Evolutionary conservation across 2,329 filamentous ascomycete genomes (phyloP).

Genomic region (Trichoderma harzianum): DNA sequence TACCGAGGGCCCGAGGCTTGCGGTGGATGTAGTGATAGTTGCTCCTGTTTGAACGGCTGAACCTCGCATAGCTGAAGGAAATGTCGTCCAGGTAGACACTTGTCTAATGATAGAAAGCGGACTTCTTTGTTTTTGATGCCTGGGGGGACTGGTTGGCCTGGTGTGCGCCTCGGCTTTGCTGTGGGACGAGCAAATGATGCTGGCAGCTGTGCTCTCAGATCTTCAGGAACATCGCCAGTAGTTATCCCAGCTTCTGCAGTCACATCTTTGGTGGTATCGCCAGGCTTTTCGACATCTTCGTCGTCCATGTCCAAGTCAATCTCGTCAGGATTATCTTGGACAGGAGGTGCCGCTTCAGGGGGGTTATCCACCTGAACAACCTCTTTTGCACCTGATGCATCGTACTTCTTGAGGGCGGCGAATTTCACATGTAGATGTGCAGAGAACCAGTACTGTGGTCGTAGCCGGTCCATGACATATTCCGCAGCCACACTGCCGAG

Average conservation of each 20-base stretch:
- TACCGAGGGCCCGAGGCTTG: slow-evolving; percentile 41
- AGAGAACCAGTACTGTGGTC: slow-evolving; percentile 86
- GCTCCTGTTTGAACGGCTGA: slow-evolving; percentile 41
- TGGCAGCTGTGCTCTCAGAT: slow-evolving; percentile 70
- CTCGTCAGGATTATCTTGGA: slow-evolving; percentile 50
- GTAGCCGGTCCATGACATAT: slow-evolving; percentile 74
- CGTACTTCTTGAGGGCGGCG: slow-evolving; percentile 62
- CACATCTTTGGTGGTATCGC: neutral
- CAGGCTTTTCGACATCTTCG: slow-evolving; percentile 20
- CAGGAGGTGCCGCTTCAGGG: slow-evolving; percentile 6
- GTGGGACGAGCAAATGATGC: slow-evolving; percentile 61
- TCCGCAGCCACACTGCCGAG: slow-evolving; percentile 78
- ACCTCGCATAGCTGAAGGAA: slow-evolving; percentile 79
- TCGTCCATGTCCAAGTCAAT: slow-evolving; percentile 66
- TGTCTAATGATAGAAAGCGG: slow-evolving; percentile 85
- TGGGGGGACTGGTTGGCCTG: slow-evolving; percentile 63
- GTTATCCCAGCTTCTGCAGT: slow-evolving; percentile 19
- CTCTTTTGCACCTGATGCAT: slow-evolving; percentile 32
- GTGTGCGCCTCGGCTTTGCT: slow-evolving; percentile 34
- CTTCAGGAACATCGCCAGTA: slow-evolving; percentile 50
- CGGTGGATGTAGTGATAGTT: slow-evolving; percentile 23
- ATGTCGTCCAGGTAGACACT: slow-evolving; percentile 74
- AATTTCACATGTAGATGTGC: slow-evolving; percentile 93
- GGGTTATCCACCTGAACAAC: slow-evolving; percentile 22
- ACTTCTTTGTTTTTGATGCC: slow-evolving; percentile 76